These are phyloP conservation scores for Blastobotrys peoriensis DNA, from an alignment of 805 yeast species.

Conservation along the genomic window DNA sequence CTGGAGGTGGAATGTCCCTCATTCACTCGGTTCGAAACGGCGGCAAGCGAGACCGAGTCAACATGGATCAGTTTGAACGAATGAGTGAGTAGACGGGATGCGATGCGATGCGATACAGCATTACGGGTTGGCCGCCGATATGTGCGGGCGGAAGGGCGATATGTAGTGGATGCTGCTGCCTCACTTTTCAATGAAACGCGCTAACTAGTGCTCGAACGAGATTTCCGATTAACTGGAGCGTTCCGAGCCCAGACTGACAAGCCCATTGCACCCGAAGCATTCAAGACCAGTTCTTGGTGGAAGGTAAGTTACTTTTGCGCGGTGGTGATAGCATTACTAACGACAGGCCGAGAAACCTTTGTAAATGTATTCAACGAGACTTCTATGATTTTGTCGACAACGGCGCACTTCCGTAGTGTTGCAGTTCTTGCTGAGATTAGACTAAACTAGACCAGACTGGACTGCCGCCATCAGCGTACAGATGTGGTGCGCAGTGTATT, in stretches of 20 bases:
- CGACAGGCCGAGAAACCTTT: slow-evolving; percentile 7
- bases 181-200: no score
- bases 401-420: no score
- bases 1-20: slow-evolving; percentile 46
- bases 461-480: no score
- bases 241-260: slow-evolving; percentile 61
- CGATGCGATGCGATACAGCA: no score
- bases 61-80: slow-evolving; percentile 49
- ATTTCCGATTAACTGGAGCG: slow-evolving; percentile 68
- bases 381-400: no score
- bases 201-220: slow-evolving; percentile 60
- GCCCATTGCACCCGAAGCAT: slow-evolving; percentile 67
- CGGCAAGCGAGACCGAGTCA: slow-evolving; percentile 48
- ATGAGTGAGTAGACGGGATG: slow-evolving; percentile 35
- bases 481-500: no score
- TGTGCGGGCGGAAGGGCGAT: no score
- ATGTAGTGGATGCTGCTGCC: no score
- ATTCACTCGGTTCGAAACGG: slow-evolving; percentile 42
- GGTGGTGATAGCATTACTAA: background rate
- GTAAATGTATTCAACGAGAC: no score
- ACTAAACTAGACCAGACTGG: no score
- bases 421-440: no score
- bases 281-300: slow-evolving; percentile 62
- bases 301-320: slow-evolving; percentile 18
- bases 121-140: no score